Base-by-base conservation (phyloP, 2,329 filamentous ascomycete genomes). In the Paecilomyces niveus region DNA sequence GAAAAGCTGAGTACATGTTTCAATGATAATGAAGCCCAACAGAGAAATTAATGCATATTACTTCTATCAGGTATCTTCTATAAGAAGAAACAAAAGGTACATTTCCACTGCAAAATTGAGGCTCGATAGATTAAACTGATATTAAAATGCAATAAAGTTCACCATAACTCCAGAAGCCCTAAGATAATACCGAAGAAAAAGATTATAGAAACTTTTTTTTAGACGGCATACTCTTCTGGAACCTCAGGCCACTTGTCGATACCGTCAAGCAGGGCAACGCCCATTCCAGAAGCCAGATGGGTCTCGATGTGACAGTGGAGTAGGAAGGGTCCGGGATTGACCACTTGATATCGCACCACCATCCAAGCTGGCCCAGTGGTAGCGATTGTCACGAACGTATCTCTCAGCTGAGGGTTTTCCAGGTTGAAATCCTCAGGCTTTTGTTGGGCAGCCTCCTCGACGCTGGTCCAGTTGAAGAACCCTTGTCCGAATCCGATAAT, bases 241-340 rank as follows among this genome's bases (percentile, higher is more conserved):
- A 74, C 63, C 21, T 71, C 64, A 1, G 78, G 78, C 76, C 75
- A 80, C 18, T 64, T 71, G 65, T 82, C 79, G 49, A 80, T 67
- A 0, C 79, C 79, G 64, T 82, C 80, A 21, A 81, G 62, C 6
- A 82, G 68, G 1, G 75, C 74, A 55, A 81, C 70, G 0, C 73
- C 74, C 78, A 82, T 81, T 0, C 78, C 79, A 0, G 78, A 78
- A 24, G 69, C 68, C 53, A 81, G 63, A 68, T 83, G 80, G 7
- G 71, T 74, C 61, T 79, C 72, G 18, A 81, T 76, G 65, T 82
- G 80, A 60, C 80, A 82, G 65, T 82, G 80, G 51, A 83, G 61
- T 54, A 82, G 64, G 58, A 74, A 81, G 0, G 78, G 73, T 0
- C 79, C 79, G 0, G 79, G 77, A 57, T 78, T 79, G 0, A 72